Evolutionary conservation across 176 grass and related monocot species (phyloP).

Genomic region (Otatea glauca): DNA sequence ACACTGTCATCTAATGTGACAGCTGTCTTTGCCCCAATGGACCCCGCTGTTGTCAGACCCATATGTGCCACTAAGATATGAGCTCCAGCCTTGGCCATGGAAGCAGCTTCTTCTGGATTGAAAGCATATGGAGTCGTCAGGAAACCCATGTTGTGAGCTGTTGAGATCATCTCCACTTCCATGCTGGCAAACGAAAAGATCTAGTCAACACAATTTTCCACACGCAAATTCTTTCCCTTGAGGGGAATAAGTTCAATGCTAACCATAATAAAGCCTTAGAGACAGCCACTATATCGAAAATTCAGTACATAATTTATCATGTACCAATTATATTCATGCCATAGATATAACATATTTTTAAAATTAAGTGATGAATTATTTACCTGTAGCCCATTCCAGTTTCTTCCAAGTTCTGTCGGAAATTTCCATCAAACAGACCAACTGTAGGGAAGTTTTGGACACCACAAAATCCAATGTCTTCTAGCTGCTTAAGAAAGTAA

Average conservation of each 20-base stretch:
- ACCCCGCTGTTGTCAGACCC: constrained; percentile 91
- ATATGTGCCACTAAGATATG: constrained; percentile 91
- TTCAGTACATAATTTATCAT: neutral
- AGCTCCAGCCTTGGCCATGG: constrained; percentile 86
- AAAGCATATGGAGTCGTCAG: constrained; percentile 92
- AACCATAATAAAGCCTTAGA: neutral
- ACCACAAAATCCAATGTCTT: constrained; percentile 73
- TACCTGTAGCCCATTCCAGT: constrained; percentile 99
- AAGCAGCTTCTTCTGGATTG: constrained; percentile 73
- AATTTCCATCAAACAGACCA: constrained; percentile 91
- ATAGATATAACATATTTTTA: neutral
- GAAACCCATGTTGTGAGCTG: constrained; percentile 75
- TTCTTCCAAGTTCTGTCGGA: constrained; percentile 93
- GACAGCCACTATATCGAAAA: neutral
- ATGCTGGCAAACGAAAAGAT: constrained; percentile 51
- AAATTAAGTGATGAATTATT: neutral
- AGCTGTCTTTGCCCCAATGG: constrained; percentile 82
- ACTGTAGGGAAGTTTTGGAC: constrained; percentile 98
- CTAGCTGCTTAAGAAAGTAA: constrained; percentile 81
- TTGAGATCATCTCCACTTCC: constrained; percentile 96
- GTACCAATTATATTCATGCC: neutral
- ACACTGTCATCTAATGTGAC: constrained; percentile 68
- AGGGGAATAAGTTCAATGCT: neutral
- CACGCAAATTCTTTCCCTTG: neutral
- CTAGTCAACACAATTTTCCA: constrained; percentile 9